Percentiles rank a stretch among this genome's conserved stretches.
phyloP scores from a whole-genome alignment of 768 basidiomycete species.

The Mycena capillaripes region DNA sequence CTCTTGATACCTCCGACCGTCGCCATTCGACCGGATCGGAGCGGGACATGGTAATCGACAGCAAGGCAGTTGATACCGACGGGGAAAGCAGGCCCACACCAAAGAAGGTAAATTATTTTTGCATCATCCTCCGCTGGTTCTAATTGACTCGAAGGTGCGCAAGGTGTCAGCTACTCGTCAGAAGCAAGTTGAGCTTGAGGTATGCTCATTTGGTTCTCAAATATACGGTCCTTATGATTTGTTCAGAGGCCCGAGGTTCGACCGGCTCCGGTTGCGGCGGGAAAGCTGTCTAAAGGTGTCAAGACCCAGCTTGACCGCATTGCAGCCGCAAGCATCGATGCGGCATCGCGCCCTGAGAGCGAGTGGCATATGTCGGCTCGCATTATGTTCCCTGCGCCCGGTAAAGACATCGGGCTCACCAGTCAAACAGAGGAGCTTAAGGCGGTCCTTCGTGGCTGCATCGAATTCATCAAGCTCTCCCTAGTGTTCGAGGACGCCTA shows the following conservation, averaged over 20 bases:
- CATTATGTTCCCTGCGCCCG: conserved; percentile 19
- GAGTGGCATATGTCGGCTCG: too few relatives aligned
- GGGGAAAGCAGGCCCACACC: neutral
- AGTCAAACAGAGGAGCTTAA: conserved; percentile 1
- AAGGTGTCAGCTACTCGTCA: neutral
- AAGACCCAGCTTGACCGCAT: conserved; percentile 13
- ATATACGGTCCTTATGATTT: neutral
- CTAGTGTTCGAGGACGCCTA: conserved; percentile 7
- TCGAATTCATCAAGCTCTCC: conserved; percentile 2
- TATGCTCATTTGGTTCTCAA: neutral
- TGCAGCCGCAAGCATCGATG: neutral
- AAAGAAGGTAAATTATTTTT: neutral
- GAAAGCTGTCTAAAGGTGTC: conserved; percentile 8
- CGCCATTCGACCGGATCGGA: neutral
- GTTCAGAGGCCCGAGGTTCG: conserved; percentile 15
- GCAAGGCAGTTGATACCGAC: neutral
- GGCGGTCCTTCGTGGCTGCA: neutral
- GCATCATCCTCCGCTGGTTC: too few relatives aligned
- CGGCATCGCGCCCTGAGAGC: too few relatives aligned
- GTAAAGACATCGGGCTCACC: conserved; percentile 3
- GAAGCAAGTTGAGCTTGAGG: neutral
- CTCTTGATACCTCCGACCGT: neutral
- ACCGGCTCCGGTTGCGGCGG: neutral
- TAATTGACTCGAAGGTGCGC: neutral
- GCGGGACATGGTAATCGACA: neutral